Evolutionary conservation across 2,329 filamentous ascomycete genomes (phyloP), one percentile per base, ranked within the genome.

Genomic region (Leptographium procerum): DNA sequence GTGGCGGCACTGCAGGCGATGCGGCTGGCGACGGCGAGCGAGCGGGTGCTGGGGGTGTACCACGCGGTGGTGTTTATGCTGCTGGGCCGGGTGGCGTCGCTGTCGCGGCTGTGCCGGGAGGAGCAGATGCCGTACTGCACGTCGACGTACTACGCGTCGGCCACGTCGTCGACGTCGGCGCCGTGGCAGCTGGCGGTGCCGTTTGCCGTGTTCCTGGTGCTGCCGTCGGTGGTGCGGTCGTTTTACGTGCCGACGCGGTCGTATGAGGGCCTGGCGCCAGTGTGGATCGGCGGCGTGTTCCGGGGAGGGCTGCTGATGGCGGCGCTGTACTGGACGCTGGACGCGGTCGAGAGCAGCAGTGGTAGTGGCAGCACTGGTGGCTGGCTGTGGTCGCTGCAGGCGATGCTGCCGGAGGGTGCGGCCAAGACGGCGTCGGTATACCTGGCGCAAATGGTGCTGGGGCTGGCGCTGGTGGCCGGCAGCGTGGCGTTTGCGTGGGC

Each of bases 71-170:
- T 90, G 1, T 97, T 99, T 67, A 77, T 94, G 59, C 69, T 90
- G 6, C 79, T 97, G 14, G 87, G 86, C 16, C 85, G 92, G 57
- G 57, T 92, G 3, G 87, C 91, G 0, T 95, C 91, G 1, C 85
- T 92, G 64, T 96, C 94, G 11, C 88, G 91, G 64, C 84, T 99
- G 24, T 99, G 94, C 69, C 87, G 94, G 59, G 94, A 99, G 71
- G 94, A 99, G 73, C 94, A 99, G 73, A 96, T 97, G 89, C 94
- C 94, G 0, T 95, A 87, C 73, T 99, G 94, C 76, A 84, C 83
- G 57, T 96, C 92, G 2, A 96, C 94, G 0, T 99, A 96, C 75
- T 99, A 99, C 69, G 87, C 91, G 5, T 96, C 92, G 0, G 83
- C 87, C 11, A 89, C 86, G 3, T 96, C 92, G 0, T 97, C 94